phyloP scores from a whole-genome alignment of 2,329 filamentous ascomycete genomes.

The Triangularia setosa region DNA sequence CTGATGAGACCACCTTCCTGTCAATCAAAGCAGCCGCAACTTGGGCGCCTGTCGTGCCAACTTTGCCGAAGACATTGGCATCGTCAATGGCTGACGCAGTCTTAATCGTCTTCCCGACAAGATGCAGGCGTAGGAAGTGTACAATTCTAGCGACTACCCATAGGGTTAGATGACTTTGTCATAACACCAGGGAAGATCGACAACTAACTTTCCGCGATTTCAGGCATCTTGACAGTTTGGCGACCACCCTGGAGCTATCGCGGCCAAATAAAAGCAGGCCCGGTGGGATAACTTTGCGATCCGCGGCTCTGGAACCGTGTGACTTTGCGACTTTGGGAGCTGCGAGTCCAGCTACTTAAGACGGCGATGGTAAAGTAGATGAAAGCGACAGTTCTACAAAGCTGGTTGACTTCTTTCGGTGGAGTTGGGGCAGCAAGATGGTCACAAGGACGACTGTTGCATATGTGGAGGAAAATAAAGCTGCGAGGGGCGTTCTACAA shows the following conservation, averaged over 20 bases:
- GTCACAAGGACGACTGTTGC: neutral
- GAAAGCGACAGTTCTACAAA: neutral
- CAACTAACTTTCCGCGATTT: conserved; percentile 55
- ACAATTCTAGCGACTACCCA: conserved; percentile 72
- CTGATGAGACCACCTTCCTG: conserved; percentile 65
- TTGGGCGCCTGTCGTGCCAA: conserved; percentile 70
- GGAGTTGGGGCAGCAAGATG: neutral
- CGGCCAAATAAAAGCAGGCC: too few species aligned
- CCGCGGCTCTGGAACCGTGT: too few species aligned
- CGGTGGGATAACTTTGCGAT: too few species aligned
- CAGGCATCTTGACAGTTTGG: conserved; percentile 48
- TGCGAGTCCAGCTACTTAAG: neutral
- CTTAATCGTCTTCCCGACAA: conserved; percentile 78
- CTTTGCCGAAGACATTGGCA: conserved; percentile 84
- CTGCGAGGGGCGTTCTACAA: neutral
- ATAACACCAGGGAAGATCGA: neutral
- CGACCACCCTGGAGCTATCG: too few species aligned
- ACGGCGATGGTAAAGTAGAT: neutral
- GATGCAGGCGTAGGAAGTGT: conserved; percentile 74
- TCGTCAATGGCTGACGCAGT: conserved; percentile 73
- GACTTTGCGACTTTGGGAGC: neutral
- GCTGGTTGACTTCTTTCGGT: neutral
- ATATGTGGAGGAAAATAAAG: neutral
- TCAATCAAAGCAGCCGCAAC: conserved; percentile 72
- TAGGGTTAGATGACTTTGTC: neutral